phyloP scores from a whole-genome alignment of 768 basidiomycete species.

The Russula dissimulans region DNA sequence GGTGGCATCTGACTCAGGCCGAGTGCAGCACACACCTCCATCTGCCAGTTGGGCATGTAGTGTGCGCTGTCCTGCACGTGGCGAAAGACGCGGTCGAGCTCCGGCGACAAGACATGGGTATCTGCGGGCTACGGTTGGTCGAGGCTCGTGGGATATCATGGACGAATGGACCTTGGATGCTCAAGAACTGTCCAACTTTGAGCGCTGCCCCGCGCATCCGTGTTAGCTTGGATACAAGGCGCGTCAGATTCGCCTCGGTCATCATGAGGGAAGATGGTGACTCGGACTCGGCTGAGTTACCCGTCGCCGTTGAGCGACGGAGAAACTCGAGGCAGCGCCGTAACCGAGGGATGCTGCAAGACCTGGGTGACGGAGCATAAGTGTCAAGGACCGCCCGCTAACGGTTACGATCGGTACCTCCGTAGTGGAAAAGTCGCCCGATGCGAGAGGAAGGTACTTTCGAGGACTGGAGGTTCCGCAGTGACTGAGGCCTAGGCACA shows the following conservation, averaged over 20 bases:
- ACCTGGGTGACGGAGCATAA: slow-evolving; percentile 37
- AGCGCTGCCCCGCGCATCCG: slow-evolving; percentile 95
- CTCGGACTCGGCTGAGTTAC: slow-evolving; percentile 22
- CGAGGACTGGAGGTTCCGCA: slow-evolving; percentile 60
- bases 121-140: slow-evolving; percentile 38
- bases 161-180: slow-evolving; percentile 67
- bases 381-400: not conserved
- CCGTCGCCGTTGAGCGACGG: slow-evolving; percentile 45
- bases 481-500: not conserved
- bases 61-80: slow-evolving; percentile 92
- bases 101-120: slow-evolving; percentile 77
- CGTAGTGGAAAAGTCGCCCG: slow-evolving; percentile 89
- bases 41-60: slow-evolving; percentile 99
- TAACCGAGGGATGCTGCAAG: slow-evolving; percentile 83
- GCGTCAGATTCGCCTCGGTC: slow-evolving; percentile 83
- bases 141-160: not conserved
- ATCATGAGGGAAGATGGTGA: slow-evolving; percentile 55
- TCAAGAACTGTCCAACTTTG: slow-evolving; percentile 95
- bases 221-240: slow-evolving; percentile 86
- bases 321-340: slow-evolving; percentile 86
- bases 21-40: slow-evolving; percentile 53
- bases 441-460: slow-evolving; percentile 86
- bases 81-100: slow-evolving; percentile 81
- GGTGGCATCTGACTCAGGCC: not conserved
- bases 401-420: slow-evolving; percentile 40